A percentile compares a stretch with the other conserved stretches of the same genome.
These are phyloP conservation scores for Chaetomiaceae sp. DNA, from an alignment of 2,329 filamentous ascomycete species.

Conservation along the genomic window DNA sequence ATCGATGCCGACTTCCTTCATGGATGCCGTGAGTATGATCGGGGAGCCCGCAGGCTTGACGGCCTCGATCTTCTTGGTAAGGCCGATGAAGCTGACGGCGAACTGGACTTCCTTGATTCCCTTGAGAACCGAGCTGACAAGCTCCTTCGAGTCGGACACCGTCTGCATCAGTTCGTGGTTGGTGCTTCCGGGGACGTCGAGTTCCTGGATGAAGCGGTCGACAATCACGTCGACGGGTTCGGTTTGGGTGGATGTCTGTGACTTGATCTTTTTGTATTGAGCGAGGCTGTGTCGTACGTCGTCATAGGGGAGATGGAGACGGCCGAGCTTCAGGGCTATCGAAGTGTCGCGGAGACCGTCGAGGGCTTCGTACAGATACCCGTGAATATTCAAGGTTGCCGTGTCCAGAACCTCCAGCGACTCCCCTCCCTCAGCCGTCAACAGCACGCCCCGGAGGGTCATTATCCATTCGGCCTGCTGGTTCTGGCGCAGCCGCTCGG, in stretches of 20 bases:
- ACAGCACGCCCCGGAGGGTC: constrained; percentile 77
- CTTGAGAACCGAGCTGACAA: constrained; percentile 80
- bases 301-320: constrained; percentile 85
- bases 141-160: constrained; percentile 88
- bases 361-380: constrained; percentile 76
- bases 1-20: constrained; percentile 95
- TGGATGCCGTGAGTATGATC: constrained; percentile 78
- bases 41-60: constrained; percentile 64
- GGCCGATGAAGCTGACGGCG: constrained; percentile 81
- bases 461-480: constrained; percentile 92
- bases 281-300: constrained; percentile 64
- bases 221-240: constrained; percentile 60
- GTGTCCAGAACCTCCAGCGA: constrained; percentile 86
- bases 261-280: constrained; percentile 47
- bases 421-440: constrained; percentile 79
- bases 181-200: constrained; percentile 61
- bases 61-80: constrained; percentile 73
- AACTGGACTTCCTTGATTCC: constrained; percentile 97
- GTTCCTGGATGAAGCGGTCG: constrained; percentile 68
- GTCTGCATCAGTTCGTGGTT: constrained; percentile 69
- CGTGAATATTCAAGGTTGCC: constrained; percentile 83
- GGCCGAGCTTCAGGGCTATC: constrained; percentile 83
- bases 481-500: constrained; percentile 53
- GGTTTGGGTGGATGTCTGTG: constrained; percentile 32
- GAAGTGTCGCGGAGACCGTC: constrained; percentile 88